Evolutionary conservation across 805 yeast species (phyloP), one percentile per base, ranked within the genome.

Genomic region (Candida pseudofarinosa): DNA sequence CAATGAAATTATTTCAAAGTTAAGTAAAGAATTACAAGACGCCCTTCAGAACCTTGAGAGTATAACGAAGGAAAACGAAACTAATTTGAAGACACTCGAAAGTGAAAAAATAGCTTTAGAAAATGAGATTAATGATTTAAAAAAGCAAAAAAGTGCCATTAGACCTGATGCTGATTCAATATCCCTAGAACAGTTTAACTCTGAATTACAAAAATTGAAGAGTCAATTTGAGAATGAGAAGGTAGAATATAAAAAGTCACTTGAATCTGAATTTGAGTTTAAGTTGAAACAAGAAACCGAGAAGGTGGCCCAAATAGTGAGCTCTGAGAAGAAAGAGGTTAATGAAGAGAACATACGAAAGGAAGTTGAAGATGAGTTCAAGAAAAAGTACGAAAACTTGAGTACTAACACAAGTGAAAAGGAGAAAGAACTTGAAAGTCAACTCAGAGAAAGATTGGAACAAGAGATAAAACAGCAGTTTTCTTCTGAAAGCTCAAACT

Each of bases 351-450:
- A 41, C n/a, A 50, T 58, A 18, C 60, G 60, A 33, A 62, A 58
- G 33, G 56, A 57, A 28, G 41, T 60, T 28, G 63, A 56, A 26
- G 48, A 47, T 10, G 69, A 46, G 46, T 57, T 46, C 44, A 44
- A 51, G 38, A 38, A 44, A 4, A 59, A 56, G 34, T 44, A 47
- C 33, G 53, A 47, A 10, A 47, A 45, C 36, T 42, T 53, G 36
- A 54, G 56, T 44, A 45, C 49, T 18, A 38, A 51, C 7, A 39
- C 54, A 14, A 41, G 55, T 34, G 46, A 50, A 19, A 47, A 55
- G 19, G 52, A 55, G 43, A 61, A 60, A 6, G 65, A 69, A 41
- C 62, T 77, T 52, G 71, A 72, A 42, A 59, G 55, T 34, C 70
- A 63, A 30, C 54, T 59, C 38, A 61, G 64, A 50, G 58, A 54